Evolutionary conservation across 768 basidiomycete species (phyloP).

Genomic region (Pilatotrama ljubarskyi): DNA sequence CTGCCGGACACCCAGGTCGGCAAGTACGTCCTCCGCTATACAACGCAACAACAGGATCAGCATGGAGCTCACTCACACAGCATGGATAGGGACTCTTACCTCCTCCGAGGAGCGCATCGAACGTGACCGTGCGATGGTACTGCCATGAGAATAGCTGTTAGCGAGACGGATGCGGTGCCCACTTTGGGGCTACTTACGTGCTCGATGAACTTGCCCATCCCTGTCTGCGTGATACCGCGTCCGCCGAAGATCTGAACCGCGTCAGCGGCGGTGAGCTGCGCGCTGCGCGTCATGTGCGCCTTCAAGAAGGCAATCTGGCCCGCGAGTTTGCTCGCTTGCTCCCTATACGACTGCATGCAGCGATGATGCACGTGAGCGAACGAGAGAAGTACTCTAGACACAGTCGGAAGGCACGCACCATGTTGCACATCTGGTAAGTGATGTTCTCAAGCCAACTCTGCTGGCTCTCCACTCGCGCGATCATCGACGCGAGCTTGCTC

Average conservation of each 20-base stretch:
- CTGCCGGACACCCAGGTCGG: constrained; percentile 80
- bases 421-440: constrained; percentile 86
- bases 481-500: constrained; percentile 88
- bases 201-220: constrained; percentile 78
- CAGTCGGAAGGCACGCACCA: constrained; percentile 43
- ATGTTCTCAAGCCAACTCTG: constrained; percentile 86
- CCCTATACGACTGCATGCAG: constrained; percentile 54
- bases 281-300: constrained; percentile 70
- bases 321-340: constrained; percentile 72
- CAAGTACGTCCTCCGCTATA: constrained; percentile 70
- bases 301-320: constrained; percentile 84
- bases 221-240: constrained; percentile 81
- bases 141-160: constrained; percentile 25
- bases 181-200: constrained; percentile 44
- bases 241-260: constrained; percentile 88
- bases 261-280: constrained; percentile 77
- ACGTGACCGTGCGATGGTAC: constrained; percentile 67
- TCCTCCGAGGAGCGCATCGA: constrained; percentile 73
- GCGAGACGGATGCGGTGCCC: neutral
- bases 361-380: constrained; percentile 22
- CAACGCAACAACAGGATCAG: neutral
- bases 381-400: neutral
- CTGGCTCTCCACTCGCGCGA: constrained; percentile 74
- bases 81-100: constrained; percentile 36
- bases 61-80: no score